Base-by-base conservation (phyloP, 192 early-diverging fungal genomes). In the Tieghemiomyces parasiticus region DNA sequence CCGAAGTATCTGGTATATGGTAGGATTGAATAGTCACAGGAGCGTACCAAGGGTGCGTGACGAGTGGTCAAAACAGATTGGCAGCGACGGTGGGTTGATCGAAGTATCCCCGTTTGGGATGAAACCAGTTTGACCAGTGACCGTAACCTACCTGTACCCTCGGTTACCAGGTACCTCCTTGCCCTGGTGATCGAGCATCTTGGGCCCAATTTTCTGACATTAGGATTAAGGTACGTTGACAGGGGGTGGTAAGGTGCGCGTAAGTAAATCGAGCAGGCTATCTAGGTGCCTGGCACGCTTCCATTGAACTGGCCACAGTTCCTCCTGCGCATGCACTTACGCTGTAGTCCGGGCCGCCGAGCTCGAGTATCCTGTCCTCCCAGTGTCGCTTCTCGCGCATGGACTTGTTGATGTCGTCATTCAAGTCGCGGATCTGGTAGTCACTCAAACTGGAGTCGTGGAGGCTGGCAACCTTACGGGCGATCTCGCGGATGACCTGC, bases 1-100 rank as follows among this genome's bases (percentile, higher is more conserved):
- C 95, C 93, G 82, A 97, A 99, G 67, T 96, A 98, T 67, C 74
- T 78, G n/a, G n/a, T n/a, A n/a, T n/a, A n/a, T n/a, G n/a, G n/a
- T n/a, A n/a, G n/a, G n/a, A n/a, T n/a, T n/a, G n/a, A 28, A 33
- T 29, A 46, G n/a, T n/a, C n/a, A n/a, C n/a, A n/a, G n/a, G n/a
- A n/a, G n/a, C n/a, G n/a, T n/a, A n/a, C n/a, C n/a, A n/a, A n/a
- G n/a, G n/a, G n/a, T n/a, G n/a, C n/a, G n/a, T n/a, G n/a, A n/a
- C n/a, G n/a, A n/a, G n/a, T n/a, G n/a, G n/a, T n/a, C n/a, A n/a
- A n/a, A n/a, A n/a, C n/a, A n/a, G n/a, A n/a, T n/a, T n/a, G n/a
- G n/a, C n/a, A n/a, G n/a, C n/a, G n/a, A n/a, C n/a, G n/a, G n/a
- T n/a, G n/a, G n/a, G n/a, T n/a, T n/a, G n/a, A n/a, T n/a, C n/a